Percentiles rank a stretch among this genome's conserved stretches.
These are phyloP conservation scores for Fusarium fujikuroi DNA, from an alignment of 2,329 filamentous ascomycete species.

Conservation along the genomic window DNA sequence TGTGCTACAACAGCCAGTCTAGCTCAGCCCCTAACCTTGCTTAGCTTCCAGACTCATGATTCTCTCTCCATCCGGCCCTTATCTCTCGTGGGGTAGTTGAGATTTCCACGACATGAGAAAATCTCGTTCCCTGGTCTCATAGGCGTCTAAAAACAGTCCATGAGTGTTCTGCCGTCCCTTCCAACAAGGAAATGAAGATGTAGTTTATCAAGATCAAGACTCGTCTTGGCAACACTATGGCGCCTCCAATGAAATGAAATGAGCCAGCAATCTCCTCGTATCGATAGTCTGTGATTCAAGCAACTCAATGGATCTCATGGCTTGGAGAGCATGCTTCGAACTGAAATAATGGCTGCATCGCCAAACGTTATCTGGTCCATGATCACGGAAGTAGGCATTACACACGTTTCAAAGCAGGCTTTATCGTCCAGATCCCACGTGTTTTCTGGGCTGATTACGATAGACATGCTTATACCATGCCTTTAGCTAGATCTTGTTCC, in stretches of 20 bases:
- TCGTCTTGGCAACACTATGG: constrained; percentile 6
- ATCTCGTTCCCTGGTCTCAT: neutral
- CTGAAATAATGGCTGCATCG: neutral
- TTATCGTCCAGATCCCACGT: constrained; percentile 19
- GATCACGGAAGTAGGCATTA: constrained; percentile 1
- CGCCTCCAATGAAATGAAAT: neutral
- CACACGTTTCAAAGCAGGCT: constrained; percentile 15
- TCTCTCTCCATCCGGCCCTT: constrained; percentile 36
- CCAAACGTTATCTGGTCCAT: neutral
- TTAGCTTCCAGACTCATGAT: constrained; percentile 32
- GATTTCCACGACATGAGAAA: constrained; percentile 7
- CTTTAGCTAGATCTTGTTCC: constrained; percentile 30
- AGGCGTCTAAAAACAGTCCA: constrained; percentile 19
- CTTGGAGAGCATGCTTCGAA: neutral
- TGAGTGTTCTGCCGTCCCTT: constrained; percentile 13
- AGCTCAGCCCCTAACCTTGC: constrained; percentile 13
- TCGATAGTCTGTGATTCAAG: constrained; percentile 7
- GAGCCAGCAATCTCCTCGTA: neutral
- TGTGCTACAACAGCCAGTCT: constrained; percentile 37
- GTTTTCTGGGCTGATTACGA: constrained; percentile 29
- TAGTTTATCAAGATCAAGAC: neutral
- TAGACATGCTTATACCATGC: constrained; percentile 25
- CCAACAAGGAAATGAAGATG: neutral
- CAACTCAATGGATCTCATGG: constrained; percentile 7
- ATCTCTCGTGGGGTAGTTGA: constrained; percentile 35